A percentile compares a stretch with the other conserved stretches of the same genome.
Conservation (phyloP, 2,329 filamentous ascomycete genomes). For the Hirsutella minnesotensis region DNA sequence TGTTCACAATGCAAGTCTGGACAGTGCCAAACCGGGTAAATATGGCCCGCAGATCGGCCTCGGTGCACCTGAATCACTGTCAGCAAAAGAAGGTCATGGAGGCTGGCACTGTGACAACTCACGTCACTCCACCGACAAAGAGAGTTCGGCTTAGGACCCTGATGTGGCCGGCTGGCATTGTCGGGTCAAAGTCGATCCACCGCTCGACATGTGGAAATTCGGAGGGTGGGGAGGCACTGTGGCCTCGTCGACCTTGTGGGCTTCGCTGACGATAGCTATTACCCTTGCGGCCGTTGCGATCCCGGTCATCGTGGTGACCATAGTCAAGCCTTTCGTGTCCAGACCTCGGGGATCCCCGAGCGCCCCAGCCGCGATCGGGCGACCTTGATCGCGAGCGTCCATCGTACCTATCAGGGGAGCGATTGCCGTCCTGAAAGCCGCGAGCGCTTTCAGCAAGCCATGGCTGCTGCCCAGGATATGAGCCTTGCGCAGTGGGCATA, state of each 20-base stretch:
- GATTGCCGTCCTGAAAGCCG: constrained; percentile 42
- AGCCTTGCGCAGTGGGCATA: constrained; percentile 28
- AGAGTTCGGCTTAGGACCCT: constrained; percentile 91
- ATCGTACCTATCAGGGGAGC: constrained; percentile 51
- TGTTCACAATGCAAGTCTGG: constrained; percentile 96
- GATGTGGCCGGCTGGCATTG: constrained; percentile 64
- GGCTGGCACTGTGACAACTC: constrained; percentile 28
- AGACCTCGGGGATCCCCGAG: constrained; percentile 51
- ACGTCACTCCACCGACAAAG: constrained; percentile 92
- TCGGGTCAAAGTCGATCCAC: constrained; percentile 69
- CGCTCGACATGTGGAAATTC: constrained; percentile 36
- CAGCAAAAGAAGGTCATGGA: not conserved
- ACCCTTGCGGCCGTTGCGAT: constrained; percentile 39
- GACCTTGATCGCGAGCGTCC: constrained; percentile 67
- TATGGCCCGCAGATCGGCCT: constrained; percentile 68
- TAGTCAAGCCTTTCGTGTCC: constrained; percentile 60
- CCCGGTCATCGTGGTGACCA: constrained; percentile 48
- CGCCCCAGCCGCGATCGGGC: constrained; percentile 61
- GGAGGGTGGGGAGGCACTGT: constrained; percentile 45
- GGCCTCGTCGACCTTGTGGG: constrained; percentile 56
- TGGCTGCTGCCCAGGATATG: constrained; percentile 23
- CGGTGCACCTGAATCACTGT: constrained; percentile 46
- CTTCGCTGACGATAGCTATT: constrained; percentile 81
- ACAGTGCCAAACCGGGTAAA: constrained; percentile 78
- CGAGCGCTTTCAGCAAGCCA: constrained; percentile 31